Evolutionary conservation across 768 basidiomycete genomes (phyloP).

Genomic region (Mycena indigotica): DNA sequence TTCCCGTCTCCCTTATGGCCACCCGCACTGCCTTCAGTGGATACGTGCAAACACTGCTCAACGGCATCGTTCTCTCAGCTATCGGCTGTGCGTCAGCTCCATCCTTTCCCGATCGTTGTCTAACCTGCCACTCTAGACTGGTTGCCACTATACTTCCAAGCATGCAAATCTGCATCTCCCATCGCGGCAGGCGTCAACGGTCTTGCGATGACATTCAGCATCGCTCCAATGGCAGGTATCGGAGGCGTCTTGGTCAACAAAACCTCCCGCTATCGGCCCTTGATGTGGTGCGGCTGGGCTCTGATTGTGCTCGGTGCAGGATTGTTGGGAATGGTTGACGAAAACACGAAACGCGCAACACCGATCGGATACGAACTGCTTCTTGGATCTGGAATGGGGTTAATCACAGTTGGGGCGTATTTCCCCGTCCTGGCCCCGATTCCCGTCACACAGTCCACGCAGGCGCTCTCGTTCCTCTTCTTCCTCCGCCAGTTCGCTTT

Average conservation of each 20-base stretch:
- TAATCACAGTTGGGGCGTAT: slow-evolving; percentile 25
- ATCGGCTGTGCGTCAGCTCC: slow-evolving; percentile 26
- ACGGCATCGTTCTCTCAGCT: slow-evolving; percentile 17
- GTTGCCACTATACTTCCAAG: slow-evolving; percentile 46
- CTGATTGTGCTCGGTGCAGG: not conserved
- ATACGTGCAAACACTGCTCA: slow-evolving; percentile 32
- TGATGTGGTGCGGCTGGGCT: not conserved
- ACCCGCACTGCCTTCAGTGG: slow-evolving; percentile 22
- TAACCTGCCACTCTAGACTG: slow-evolving; percentile 32
- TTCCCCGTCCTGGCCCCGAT: slow-evolving; percentile 55
- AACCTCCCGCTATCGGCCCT: not conserved
- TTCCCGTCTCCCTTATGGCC: too few species aligned
- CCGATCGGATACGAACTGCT: slow-evolving; percentile 27
- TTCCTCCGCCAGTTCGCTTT: slow-evolving; percentile 39
- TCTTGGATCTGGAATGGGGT: slow-evolving; percentile 26
- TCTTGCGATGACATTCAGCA: not conserved
- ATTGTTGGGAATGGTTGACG: slow-evolving; percentile 4
- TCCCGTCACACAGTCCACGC: slow-evolving; percentile 40
- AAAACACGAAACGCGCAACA: not conserved
- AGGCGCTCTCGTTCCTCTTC: slow-evolving; percentile 46
- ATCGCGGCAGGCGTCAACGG: slow-evolving; percentile 30
- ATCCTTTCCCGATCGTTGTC: not conserved
- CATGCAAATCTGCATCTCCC: slow-evolving; percentile 35
- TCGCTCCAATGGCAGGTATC: not conserved
- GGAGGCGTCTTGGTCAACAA: not conserved